phyloP scores from a whole-genome alignment of 2,329 filamentous ascomycete genomes.

The Rhinocladiella similis region DNA sequence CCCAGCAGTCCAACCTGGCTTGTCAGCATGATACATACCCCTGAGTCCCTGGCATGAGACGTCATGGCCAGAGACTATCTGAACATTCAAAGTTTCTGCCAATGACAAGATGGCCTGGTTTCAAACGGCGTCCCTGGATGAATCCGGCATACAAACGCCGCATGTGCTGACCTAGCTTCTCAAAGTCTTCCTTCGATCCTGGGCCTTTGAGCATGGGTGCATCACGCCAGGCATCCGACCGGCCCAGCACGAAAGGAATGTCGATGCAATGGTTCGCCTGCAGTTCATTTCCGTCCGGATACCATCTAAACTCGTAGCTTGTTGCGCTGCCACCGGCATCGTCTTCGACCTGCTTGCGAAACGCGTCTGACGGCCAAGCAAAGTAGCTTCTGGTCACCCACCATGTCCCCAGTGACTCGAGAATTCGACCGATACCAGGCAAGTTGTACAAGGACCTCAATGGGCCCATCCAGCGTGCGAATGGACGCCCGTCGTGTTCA shows the following conservation, averaged over 20 bases:
- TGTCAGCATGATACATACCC: no score
- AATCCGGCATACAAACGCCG: neutral
- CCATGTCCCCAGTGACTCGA: constrained; percentile 4
- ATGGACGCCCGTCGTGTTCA: constrained; percentile 1
- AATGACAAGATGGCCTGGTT: neutral
- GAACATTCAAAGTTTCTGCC: neutral
- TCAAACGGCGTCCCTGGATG: neutral
- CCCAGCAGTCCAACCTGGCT: no score
- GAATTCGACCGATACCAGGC: neutral
- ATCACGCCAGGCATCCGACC: neutral
- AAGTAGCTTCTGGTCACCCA: constrained; percentile 4
- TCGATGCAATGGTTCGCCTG: constrained; percentile 1
- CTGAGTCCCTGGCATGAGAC: no score
- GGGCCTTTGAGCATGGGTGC: neutral
- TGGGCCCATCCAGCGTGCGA: neutral
- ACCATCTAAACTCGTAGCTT: neutral
- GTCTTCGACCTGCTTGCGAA: neutral
- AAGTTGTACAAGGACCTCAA: neutral
- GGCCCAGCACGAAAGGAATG: neutral
- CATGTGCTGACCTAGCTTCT: neutral
- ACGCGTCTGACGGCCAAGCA: neutral
- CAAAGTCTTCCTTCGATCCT: neutral
- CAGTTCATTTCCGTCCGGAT: neutral
- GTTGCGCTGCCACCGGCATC: constrained; percentile 3
- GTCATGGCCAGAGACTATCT: constrained; percentile 1